Evolutionary conservation across 2,329 filamentous ascomycete species (phyloP).

Genomic region (Aspergillus sp.): DNA sequence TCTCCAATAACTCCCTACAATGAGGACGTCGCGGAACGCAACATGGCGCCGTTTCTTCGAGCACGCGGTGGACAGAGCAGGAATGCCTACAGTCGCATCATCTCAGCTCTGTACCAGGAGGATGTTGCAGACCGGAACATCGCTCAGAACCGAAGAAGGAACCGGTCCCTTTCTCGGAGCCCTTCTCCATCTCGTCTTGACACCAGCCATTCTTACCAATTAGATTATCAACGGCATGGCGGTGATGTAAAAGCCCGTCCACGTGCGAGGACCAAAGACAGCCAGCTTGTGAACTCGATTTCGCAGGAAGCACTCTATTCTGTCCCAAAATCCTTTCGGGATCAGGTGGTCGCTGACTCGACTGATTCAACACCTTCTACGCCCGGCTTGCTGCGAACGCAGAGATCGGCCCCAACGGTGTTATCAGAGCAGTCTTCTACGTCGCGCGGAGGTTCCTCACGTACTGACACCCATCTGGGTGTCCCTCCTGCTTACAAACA

Average conservation of each 20-base stretch:
- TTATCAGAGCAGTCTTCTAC: slow-evolving; percentile 23
- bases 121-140: slow-evolving; percentile 49
- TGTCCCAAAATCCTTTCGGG: slow-evolving; percentile 1
- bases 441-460: slow-evolving; percentile 16
- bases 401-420: slow-evolving; percentile 40
- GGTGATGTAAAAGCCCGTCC: slow-evolving; percentile 5
- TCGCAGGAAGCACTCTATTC: slow-evolving; percentile 20
- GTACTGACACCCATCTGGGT: slow-evolving; percentile 30
- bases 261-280: slow-evolving; percentile 16
- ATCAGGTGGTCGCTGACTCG: slow-evolving; percentile 4
- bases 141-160: slow-evolving; percentile 29
- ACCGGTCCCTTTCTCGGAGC: slow-evolving; percentile 27
- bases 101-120: slow-evolving; percentile 46
- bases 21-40: slow-evolving; percentile 50
- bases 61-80: slow-evolving; percentile 30
- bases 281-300: slow-evolving; percentile 13
- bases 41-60: slow-evolving; percentile 42
- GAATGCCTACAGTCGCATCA: slow-evolving; percentile 34
- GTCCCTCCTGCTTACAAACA: slow-evolving; percentile 39
- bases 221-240: neutral
- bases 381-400: slow-evolving; percentile 28
- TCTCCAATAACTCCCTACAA: slow-evolving; percentile 45
- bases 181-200: slow-evolving; percentile 25
- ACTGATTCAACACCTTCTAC: slow-evolving; percentile 1
- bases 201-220: slow-evolving; percentile 20